These are phyloP conservation scores for Peltaster fructicola DNA, from an alignment of 2,329 filamentous ascomycete species.

Conservation along the genomic window DNA sequence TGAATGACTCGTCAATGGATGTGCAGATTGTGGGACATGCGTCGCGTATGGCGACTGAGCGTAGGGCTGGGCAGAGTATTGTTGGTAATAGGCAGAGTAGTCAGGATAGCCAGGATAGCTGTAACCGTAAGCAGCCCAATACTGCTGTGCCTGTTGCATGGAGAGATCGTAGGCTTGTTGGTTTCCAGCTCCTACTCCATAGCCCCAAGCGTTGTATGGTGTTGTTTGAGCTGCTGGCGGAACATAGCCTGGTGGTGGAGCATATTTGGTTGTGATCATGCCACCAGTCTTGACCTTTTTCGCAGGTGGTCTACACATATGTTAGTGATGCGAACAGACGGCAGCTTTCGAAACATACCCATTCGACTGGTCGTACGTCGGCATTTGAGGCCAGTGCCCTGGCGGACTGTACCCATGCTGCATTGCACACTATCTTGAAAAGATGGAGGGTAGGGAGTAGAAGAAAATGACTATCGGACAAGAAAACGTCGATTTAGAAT, in stretches of 20 bases:
- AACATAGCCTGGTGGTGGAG: slow-evolving; percentile 31
- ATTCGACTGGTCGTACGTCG: too few species aligned
- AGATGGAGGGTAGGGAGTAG: too few species aligned
- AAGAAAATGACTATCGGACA: too few species aligned
- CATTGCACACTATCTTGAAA: too few species aligned
- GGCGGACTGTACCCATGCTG: too few species aligned
- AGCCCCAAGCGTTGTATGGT: too few species aligned
- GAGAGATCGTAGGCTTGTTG: neutral
- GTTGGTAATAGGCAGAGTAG: too few species aligned
- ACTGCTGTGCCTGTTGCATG: neutral
- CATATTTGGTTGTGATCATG: slow-evolving; percentile 31
- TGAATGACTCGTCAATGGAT: slow-evolving; percentile 10
- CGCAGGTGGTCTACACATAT: slow-evolving; percentile 12
- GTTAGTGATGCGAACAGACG: slow-evolving; percentile 3
- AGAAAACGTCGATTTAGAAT: too few species aligned
- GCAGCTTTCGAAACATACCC: too few species aligned
- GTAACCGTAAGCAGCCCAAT: slow-evolving; percentile 2
- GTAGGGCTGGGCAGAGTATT: too few species aligned
- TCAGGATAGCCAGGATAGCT: slow-evolving; percentile 6
- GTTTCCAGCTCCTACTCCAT: too few species aligned
- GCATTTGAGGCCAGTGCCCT: too few species aligned
- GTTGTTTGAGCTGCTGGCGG: slow-evolving; percentile 9
- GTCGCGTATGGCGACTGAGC: slow-evolving; percentile 3
- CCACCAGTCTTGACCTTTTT: slow-evolving; percentile 24
- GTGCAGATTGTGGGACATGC: slow-evolving; percentile 6